Percentiles rank a stretch among this genome's conserved stretches.
Evolutionary conservation across 306 rosid species (phyloP).

Genomic region (Inga oerstediana): DNA sequence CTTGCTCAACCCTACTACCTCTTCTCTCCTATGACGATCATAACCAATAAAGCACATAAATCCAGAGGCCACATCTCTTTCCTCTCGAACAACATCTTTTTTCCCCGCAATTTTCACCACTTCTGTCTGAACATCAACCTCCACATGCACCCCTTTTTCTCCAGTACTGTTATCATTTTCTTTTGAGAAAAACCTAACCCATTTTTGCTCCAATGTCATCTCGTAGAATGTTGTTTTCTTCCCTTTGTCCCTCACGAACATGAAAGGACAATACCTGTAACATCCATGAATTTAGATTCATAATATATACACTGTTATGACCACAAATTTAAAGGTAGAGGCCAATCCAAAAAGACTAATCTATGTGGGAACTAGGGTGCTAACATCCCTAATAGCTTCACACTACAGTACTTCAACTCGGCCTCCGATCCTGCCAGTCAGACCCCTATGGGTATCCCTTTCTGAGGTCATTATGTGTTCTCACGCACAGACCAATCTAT

Average conservation of each 20-base stretch:
- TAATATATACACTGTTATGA: no score
- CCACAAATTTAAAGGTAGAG: no score
- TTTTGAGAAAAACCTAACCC: constrained; percentile 43
- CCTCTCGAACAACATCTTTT: constrained; percentile 14
- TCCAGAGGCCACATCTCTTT: neutral
- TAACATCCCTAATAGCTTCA: no score
- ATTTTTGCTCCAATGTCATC: constrained; percentile 55
- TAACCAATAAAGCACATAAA: constrained; percentile 44
- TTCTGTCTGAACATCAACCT: constrained; percentile 30
- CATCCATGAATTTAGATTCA: no score
- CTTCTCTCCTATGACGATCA: constrained; percentile 17
- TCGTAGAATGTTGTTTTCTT: constrained; percentile 41
- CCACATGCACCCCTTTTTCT: constrained; percentile 29
- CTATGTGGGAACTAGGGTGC: no score
- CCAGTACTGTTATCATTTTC: neutral
- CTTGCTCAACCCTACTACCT: constrained; percentile 41
- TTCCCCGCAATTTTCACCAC: constrained; percentile 24
- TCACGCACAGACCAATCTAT: no score
- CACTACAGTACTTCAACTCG: no score
- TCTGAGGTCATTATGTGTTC: no score
- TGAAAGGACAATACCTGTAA: constrained; percentile 55
- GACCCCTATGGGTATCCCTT: no score
- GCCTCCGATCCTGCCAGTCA: no score
- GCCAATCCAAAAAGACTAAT: no score
- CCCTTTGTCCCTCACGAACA: constrained; percentile 48